Percentiles rank a stretch among this genome's conserved stretches.
These are phyloP conservation scores for Geum urbanum DNA, from an alignment of 306 rosid genomes.

Conservation along the genomic window DNA sequence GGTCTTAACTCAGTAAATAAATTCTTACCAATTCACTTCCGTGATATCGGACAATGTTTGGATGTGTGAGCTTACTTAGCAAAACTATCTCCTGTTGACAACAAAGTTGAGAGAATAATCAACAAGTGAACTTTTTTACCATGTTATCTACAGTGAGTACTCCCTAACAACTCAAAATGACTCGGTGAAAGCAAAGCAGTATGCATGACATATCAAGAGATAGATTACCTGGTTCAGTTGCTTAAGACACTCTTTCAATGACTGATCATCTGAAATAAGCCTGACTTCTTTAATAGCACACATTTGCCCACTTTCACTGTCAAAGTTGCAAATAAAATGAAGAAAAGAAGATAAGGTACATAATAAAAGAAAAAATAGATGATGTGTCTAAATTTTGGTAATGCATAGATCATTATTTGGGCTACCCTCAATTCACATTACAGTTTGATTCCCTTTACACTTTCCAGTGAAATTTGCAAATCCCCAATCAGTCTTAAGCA, in stretches of 20 bases:
- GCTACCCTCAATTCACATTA: neutral
- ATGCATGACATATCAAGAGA: neutral
- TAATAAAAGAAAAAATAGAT: neutral
- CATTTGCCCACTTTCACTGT: constrained; percentile 96
- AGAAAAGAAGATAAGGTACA: constrained; percentile 26
- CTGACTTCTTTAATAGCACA: constrained; percentile 97
- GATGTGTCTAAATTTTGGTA: neutral
- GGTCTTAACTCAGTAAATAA: constrained; percentile 7
- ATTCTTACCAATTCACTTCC: constrained; percentile 88
- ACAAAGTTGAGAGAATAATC: constrained; percentile 13
- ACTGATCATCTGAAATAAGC: constrained; percentile 70
- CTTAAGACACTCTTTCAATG: constrained; percentile 87
- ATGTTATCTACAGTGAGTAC: constrained; percentile 16
- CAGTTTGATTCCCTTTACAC: neutral
- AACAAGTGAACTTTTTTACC: neutral
- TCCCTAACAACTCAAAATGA: constrained; percentile 7
- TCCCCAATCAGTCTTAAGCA: neutral
- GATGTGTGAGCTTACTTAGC: constrained; percentile 82
- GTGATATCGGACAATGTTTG: constrained; percentile 83
- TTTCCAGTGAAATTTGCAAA: neutral
- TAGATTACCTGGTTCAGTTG: constrained; percentile 81
- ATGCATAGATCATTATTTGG: neutral
- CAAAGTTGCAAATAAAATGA: constrained; percentile 36
- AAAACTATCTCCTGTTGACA: constrained; percentile 79
- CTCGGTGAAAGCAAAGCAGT: neutral